These are phyloP conservation scores for Trichosporon coremiiforme DNA, from an alignment of 1,284 basidiomycete species.

Conservation along the genomic window DNA sequence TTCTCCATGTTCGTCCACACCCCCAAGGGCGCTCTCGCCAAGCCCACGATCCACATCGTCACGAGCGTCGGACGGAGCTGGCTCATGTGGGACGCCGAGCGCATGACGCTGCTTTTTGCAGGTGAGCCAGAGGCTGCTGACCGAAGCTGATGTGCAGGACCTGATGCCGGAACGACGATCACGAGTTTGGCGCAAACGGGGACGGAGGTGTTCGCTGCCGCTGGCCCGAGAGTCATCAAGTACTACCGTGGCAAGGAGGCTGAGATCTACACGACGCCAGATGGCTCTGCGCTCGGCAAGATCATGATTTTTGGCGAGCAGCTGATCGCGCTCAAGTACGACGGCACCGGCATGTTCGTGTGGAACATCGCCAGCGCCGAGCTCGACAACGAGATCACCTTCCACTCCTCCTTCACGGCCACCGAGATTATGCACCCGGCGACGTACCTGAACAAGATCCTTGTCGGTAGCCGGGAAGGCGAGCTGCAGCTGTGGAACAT, in stretches of 20 bases:
- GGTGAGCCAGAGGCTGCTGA: constrained; percentile 62
- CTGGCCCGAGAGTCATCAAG: constrained; percentile 71
- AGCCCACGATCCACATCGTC: constrained; percentile 76
- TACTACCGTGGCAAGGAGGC: constrained; percentile 81
- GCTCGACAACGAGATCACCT: constrained; percentile 62
- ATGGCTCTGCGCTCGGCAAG: constrained; percentile 52
- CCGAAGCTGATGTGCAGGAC: constrained; percentile 62
- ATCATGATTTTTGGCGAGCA: constrained; percentile 78
- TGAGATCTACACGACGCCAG: constrained; percentile 41
- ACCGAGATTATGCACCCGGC: constrained; percentile 85
- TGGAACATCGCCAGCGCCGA: constrained; percentile 70
- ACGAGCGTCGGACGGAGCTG: constrained; percentile 89
- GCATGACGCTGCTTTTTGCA: constrained; percentile 89
- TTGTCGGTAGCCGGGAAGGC: constrained; percentile 81
- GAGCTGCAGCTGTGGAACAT: constrained; percentile 93
- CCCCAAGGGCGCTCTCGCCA: constrained; percentile 80
- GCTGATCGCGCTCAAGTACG: constrained; percentile 74
- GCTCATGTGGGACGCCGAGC: constrained; percentile 95
- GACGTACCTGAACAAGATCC: constrained; percentile 95
- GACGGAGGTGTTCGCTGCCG: constrained; percentile 80
- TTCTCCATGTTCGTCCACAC: constrained; percentile 85
- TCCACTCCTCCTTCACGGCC: constrained; percentile 68
- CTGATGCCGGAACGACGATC: constrained; percentile 73
- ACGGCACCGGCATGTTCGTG: constrained; percentile 74
- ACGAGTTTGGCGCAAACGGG: constrained; percentile 77